A percentile compares a stretch with the other conserved stretches of the same genome.
Evolutionary conservation across 2,329 filamentous ascomycete genomes (phyloP).

Genomic region (Cytospora paraplurivora): DNA sequence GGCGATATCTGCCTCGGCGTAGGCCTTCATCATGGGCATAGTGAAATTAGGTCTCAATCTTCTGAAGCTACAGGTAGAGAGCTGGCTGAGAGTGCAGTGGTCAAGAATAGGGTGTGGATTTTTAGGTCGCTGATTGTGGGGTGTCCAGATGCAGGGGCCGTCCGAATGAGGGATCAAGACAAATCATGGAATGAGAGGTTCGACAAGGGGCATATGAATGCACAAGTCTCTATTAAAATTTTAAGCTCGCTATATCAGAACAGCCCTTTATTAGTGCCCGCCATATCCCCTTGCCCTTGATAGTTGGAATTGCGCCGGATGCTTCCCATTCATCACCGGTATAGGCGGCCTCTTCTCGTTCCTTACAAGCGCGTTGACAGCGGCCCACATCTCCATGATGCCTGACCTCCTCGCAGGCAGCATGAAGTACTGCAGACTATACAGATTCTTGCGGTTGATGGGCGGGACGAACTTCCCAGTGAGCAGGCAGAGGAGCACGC

Average conservation of each 20-base stretch:
- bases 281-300: slow-evolving; percentile 23
- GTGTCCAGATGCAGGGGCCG: not conserved
- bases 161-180: not conserved
- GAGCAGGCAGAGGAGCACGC: slow-evolving; percentile 82
- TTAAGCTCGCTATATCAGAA: not conserved
- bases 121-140: not conserved
- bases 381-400: slow-evolving; percentile 83
- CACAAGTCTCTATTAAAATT: not conserved
- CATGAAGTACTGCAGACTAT: slow-evolving; percentile 98
- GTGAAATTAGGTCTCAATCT: not conserved
- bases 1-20: not conserved
- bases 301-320: slow-evolving; percentile 15
- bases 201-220: not conserved
- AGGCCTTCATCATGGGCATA: not conserved
- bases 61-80: not conserved
- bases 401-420: slow-evolving; percentile 79
- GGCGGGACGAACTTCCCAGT: slow-evolving; percentile 93
- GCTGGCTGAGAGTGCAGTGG: too few relatives aligned
- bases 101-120: not conserved
- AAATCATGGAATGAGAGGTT: not conserved
- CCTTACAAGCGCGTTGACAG: slow-evolving; percentile 57
- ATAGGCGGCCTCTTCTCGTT: slow-evolving; percentile 48
- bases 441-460: slow-evolving; percentile 90
- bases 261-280: slow-evolving; percentile 24
- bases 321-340: slow-evolving; percentile 39